A percentile compares a stretch with the other conserved stretches of the same genome.
phyloP scores from a whole-genome alignment of 129 eudicot species.

The Flaveria trinervia region DNA sequence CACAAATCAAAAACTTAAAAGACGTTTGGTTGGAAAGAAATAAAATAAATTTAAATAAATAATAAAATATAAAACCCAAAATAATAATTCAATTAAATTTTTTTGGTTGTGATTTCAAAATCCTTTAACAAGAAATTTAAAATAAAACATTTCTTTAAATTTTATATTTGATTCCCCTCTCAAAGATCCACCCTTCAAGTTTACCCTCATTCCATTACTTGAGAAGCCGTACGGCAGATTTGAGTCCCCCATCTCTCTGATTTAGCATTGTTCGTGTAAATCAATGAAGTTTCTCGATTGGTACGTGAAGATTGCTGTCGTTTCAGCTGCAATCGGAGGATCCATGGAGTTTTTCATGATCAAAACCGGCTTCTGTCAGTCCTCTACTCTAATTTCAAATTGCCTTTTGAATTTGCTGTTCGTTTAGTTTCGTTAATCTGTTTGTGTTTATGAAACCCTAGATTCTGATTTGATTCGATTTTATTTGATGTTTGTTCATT shows the following conservation, averaged over 20 bases:
- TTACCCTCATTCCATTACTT: background rate
- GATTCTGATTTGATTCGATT: background rate
- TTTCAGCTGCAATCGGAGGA: constrained; percentile 78
- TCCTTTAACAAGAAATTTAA: too few species aligned
- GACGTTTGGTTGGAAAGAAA: too few species aligned
- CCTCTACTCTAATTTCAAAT: constrained; percentile 5
- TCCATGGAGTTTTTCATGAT: constrained; percentile 97
- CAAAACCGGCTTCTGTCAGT: constrained; percentile 90
- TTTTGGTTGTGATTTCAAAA: too few species aligned
- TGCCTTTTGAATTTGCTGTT: background rate
- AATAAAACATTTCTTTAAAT: too few species aligned
- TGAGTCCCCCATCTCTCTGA: background rate
- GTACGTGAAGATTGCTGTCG: constrained; percentile 75
- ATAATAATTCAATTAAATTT: too few species aligned
- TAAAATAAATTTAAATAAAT: too few species aligned
- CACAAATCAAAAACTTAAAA: too few species aligned
- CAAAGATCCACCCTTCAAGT: too few species aligned
- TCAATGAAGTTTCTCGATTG: constrained; percentile 82
- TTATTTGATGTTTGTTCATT: background rate
- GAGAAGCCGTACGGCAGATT: background rate
- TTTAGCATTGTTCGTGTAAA: background rate
- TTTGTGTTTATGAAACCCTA: background rate
- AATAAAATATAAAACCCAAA: too few species aligned
- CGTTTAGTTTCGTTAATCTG: background rate
- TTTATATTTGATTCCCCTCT: too few species aligned